Evolutionary conservation across 2,329 filamentous ascomycete species (phyloP), one percentile per base, ranked within the genome.

Genomic region (Diaporthe vaccinii): DNA sequence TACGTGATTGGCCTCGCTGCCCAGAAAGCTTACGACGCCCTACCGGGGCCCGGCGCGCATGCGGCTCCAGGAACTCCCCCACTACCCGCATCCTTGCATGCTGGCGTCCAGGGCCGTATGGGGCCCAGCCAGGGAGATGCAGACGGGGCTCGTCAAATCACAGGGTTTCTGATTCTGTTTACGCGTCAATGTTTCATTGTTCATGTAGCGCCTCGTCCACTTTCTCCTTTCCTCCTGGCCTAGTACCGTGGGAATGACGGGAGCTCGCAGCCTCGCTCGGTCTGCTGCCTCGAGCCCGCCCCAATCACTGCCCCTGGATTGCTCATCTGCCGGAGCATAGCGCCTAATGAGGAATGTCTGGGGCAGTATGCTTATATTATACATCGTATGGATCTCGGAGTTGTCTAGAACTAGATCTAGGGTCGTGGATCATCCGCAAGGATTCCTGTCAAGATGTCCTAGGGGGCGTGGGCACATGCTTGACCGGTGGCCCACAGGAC

Each of bases 11-110:
- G 71, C 41, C n/a, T 44, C 51, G 34, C 44, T 25, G 20, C n/a
- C 17, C n/a, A 25, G 49, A 44, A 70, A 59, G 72, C 72, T 74
- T 67, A 74, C 62, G 72, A 74, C 71, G 58, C 72, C 49, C 39
- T 55, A 55, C 65, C 46, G 34, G 49, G 65, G 65, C 65, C 39
- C 44, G 22, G 31, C 28, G 3, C 28, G 39, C 46, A 44, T 59
- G 61, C 61, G 72, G 59, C 62, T 69, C 72, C 71, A 31, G 59
- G 44, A 36, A 49, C 25, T 20, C 69, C 69, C 71, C 71, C 71
- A 73, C 71, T 31, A 65, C 25, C 72, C 51, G 61, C 51, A 69
- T 46, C 34, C 49, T 41, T 58, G 61, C 39, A n/a, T 44, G 22
- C 34, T 34, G 22, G 17, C 59, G 20, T 28, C 25, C 53, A 39